Percentiles rank a stretch among this genome's conserved stretches.
Evolutionary conservation across 495 filamentous ascomycete genomes (phyloP).

Genomic region (Opeltia flavorubescens): DNA sequence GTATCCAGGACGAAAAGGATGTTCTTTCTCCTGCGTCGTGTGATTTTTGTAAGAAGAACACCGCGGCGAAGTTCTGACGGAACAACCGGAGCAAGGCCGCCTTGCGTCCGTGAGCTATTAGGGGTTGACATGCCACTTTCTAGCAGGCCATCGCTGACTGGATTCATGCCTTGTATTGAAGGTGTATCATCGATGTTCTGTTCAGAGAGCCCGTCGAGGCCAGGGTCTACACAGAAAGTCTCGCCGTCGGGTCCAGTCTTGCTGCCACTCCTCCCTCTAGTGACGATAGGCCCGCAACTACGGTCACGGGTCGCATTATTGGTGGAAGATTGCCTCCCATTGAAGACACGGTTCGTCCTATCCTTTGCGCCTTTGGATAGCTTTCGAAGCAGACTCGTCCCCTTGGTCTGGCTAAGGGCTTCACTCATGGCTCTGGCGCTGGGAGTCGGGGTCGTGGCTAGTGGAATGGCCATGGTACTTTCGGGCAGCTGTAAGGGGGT

Average conservation of each 20-base stretch:
- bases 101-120: conserved; percentile 12
- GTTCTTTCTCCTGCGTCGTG: conserved; percentile 62
- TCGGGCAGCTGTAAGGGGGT: conserved; percentile 41
- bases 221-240: conserved; percentile 34
- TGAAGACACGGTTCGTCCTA: conserved; percentile 32
- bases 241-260: conserved; percentile 47
- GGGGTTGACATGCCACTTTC: conserved; percentile 3
- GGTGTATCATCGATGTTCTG: conserved; percentile 34
- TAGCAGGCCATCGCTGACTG: conserved; percentile 2
- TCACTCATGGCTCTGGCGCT: conserved; percentile 43
- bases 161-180: conserved; percentile 7
- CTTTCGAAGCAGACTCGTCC: conserved; percentile 47
- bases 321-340: conserved; percentile 56
- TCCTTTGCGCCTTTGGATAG: conserved; percentile 52
- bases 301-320: conserved; percentile 63
- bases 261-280: conserved; percentile 78
- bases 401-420: conserved; percentile 33
- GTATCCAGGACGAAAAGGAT: conserved; percentile 66
- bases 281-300: conserved; percentile 76
- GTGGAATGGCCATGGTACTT: conserved; percentile 31
- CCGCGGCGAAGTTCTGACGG: conserved; percentile 60
- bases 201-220: conserved; percentile 49
- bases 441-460: conserved; percentile 22
- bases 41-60: conserved; percentile 63
- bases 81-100: conserved; percentile 51